A percentile compares a stretch with the other conserved stretches of the same genome.
Evolutionary conservation across 345 rosid genomes (phyloP).

Genomic region (Populus tremula): DNA sequence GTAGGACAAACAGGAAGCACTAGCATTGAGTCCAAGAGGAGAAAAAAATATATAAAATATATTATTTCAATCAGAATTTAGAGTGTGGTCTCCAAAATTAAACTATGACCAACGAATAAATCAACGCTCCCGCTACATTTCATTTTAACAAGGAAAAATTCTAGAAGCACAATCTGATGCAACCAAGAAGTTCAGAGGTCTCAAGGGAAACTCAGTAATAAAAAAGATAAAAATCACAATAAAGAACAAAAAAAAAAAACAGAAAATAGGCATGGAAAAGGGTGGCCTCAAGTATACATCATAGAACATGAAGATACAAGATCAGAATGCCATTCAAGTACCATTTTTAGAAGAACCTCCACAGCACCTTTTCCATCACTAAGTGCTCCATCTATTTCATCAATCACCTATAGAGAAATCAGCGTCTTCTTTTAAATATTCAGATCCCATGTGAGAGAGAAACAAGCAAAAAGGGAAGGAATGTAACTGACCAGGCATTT

Average conservation of each 20-base stretch:
- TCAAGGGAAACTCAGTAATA: not conserved
- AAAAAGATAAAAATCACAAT: not conserved
- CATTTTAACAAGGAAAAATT: not conserved
- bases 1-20: not conserved
- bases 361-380: constrained; percentile 98
- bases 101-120: not conserved
- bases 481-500: constrained; percentile 74
- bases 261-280: constrained; percentile 1
- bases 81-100: not conserved
- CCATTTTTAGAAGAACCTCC: constrained; percentile 91
- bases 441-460: not conserved
- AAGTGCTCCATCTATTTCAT: constrained; percentile 99
- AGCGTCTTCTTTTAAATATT: constrained; percentile 8
- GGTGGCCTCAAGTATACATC: not conserved
- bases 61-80: not conserved
- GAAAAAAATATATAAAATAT: not conserved
- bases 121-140: not conserved
- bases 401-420: constrained; percentile 65
- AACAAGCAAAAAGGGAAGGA: constrained; percentile 10
- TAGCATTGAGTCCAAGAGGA: not conserved
- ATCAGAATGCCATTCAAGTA: constrained; percentile 30
- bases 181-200: not conserved
- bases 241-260: not conserved
- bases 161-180: not conserved
- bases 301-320: constrained; percentile 7